Conservation (phyloP, 352 stramenopile genomes). For the Discostella stelligera region DNA sequence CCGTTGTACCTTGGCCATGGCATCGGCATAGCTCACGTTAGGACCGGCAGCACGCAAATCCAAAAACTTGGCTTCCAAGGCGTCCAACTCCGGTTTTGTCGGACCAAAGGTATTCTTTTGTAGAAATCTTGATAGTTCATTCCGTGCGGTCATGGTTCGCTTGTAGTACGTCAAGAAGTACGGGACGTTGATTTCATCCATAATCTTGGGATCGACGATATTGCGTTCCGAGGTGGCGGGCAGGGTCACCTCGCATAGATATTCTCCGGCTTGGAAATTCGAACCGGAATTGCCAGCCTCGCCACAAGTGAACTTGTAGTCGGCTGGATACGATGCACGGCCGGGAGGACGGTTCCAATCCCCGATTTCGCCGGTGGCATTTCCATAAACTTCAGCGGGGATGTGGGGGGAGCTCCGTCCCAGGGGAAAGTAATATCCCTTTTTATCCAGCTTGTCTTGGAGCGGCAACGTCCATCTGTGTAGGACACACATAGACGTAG, state of each 20-base stretch:
- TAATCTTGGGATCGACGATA: slow-evolving; percentile 13
- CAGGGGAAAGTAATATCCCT: slow-evolving; percentile 20
- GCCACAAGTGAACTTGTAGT: slow-evolving; percentile 27
- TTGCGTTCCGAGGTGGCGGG: slow-evolving; percentile 21
- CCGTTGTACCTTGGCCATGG: slow-evolving; percentile 38
- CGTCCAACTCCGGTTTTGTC: slow-evolving; percentile 37
- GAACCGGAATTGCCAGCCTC: slow-evolving; percentile 32
- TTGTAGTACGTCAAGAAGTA: slow-evolving; percentile 62
- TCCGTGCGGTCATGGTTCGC: slow-evolving; percentile 23
- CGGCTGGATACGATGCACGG: background rate
- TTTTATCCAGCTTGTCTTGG: background rate
- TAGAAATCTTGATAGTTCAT: slow-evolving; percentile 58
- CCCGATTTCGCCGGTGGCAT: background rate
- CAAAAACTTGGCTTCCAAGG: slow-evolving; percentile 27
- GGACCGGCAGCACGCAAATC: background rate
- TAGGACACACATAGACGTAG: slow-evolving; percentile 25
- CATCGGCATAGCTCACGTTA: slow-evolving; percentile 9
- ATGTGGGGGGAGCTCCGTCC: background rate
- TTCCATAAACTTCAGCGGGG: background rate
- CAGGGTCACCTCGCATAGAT: slow-evolving; percentile 46
- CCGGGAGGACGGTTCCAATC: slow-evolving; percentile 40
- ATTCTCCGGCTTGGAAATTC: slow-evolving; percentile 39
- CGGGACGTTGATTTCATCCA: slow-evolving; percentile 21
- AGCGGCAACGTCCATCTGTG: slow-evolving; percentile 12
- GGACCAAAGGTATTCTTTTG: slow-evolving; percentile 68